A percentile compares a stretch with the other conserved stretches of the same genome.
Evolutionary conservation across 2,329 filamentous ascomycete genomes (phyloP).

Genomic region (Allantophomopsis lycopodina): DNA sequence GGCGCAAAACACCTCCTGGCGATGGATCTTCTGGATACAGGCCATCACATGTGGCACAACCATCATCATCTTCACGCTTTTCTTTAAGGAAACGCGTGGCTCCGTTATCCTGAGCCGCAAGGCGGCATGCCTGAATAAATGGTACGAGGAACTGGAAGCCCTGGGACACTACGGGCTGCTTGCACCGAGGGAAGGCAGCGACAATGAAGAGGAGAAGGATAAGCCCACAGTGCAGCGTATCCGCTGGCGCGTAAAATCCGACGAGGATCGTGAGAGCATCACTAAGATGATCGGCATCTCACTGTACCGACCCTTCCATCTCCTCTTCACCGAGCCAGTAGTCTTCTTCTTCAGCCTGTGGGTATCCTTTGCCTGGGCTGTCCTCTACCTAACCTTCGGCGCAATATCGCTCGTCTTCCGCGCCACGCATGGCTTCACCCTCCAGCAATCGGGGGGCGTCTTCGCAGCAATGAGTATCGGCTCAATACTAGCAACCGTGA

Average conservation of each 20-base stretch:
- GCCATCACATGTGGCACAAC: conserved; percentile 53
- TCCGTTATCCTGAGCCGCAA: conserved; percentile 68
- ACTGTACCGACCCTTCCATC: conserved; percentile 62
- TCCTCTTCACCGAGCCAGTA: conserved; percentile 63
- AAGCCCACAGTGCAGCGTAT: conserved; percentile 36
- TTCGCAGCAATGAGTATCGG: conserved; percentile 64
- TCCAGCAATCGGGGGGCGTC: conserved; percentile 54
- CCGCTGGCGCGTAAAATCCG: conserved; percentile 67
- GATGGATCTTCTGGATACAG: conserved; percentile 85
- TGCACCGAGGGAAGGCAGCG: conserved; percentile 21
- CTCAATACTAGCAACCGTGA: conserved; percentile 46
- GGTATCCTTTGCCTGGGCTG: conserved; percentile 81
- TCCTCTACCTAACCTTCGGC: conserved; percentile 74
- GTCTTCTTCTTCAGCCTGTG: conserved; percentile 83
- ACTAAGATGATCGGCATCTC: conserved; percentile 59
- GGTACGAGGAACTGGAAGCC: conserved; percentile 62
- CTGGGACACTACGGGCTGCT: conserved; percentile 31
- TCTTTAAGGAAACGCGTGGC: conserved; percentile 74
- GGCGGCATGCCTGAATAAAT: conserved; percentile 59
- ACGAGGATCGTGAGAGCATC: conserved; percentile 61
- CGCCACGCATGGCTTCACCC: conserved; percentile 51
- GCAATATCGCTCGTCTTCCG: conserved; percentile 69
- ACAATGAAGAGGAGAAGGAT: conserved; percentile 5
- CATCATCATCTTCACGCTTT: conserved; percentile 47
- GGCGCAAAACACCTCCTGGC: conserved; percentile 53